Evolutionary conservation across 345 rosid species (phyloP).

Genomic region (Pistacia vera): DNA sequence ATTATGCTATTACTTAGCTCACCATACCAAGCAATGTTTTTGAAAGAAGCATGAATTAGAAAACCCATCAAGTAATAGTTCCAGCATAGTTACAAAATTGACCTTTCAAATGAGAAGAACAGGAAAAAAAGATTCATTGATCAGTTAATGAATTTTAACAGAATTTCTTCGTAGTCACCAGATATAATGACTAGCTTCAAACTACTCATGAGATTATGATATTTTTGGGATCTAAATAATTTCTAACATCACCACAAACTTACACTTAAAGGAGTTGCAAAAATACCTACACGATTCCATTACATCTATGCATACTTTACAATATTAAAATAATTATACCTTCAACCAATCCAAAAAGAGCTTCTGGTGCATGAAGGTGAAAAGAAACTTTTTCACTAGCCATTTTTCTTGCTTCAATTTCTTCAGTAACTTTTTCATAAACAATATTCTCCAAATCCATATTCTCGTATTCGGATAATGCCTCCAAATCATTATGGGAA

Average conservation of each 20-base stretch:
- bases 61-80: background rate
- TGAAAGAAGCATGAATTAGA: constrained; percentile 1
- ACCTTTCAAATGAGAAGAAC: background rate
- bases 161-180: background rate
- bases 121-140: background rate
- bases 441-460: constrained; percentile 89
- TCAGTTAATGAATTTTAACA: background rate
- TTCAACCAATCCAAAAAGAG: constrained; percentile 66
- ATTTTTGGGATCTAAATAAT: background rate
- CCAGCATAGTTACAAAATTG: background rate
- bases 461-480: constrained; percentile 65
- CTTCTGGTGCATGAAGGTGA: constrained; percentile 78
- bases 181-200: background rate
- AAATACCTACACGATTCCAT: background rate
- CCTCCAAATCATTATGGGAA: constrained; percentile 53
- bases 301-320: constrained; percentile 14
- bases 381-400: constrained; percentile 68
- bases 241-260: background rate
- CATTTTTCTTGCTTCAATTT: constrained; percentile 65
- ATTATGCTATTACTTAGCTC: constrained; percentile 6
- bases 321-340: constrained; percentile 47
- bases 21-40: constrained; percentile 1
- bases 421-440: constrained; percentile 66
- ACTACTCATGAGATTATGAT: background rate
- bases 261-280: background rate